Conservation (phyloP, 352 stramenopile genomes). For the Phytophthora pini region DNA sequence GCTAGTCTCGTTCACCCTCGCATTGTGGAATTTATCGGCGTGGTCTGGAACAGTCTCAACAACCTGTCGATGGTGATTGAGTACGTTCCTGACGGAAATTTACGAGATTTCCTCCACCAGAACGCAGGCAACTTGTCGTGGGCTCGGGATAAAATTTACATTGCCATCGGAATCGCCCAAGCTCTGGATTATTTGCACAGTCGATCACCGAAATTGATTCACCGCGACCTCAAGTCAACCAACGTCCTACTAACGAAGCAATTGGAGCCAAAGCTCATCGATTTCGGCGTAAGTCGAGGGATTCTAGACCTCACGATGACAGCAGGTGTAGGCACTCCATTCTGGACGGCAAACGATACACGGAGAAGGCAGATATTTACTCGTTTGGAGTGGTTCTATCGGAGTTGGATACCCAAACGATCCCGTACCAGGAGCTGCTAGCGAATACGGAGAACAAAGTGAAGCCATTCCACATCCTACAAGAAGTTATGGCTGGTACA, state of each 20-base stretch:
- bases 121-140: slow-evolving; percentile 28
- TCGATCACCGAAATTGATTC: slow-evolving; percentile 26
- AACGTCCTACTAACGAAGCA: slow-evolving; percentile 76
- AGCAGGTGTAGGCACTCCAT: slow-evolving; percentile 59
- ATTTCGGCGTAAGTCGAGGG: slow-evolving; percentile 75
- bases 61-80: slow-evolving; percentile 44
- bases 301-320: slow-evolving; percentile 34
- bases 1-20: slow-evolving; percentile 53
- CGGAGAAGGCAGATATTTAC: slow-evolving; percentile 66
- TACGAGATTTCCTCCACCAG: slow-evolving; percentile 20
- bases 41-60: slow-evolving; percentile 50
- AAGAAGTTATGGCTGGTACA: slow-evolving; percentile 42
- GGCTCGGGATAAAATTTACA: slow-evolving; percentile 41
- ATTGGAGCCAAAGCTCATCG: slow-evolving; percentile 72
- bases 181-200: slow-evolving; percentile 40
- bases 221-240: slow-evolving; percentile 31
- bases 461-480: slow-evolving; percentile 46
- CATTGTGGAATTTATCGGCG: slow-evolving; percentile 50
- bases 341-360: slow-evolving; percentile 75
- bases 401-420: slow-evolving; percentile 42
- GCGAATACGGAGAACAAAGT: slow-evolving; percentile 3
- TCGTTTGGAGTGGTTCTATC: slow-evolving; percentile 64
- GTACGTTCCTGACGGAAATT: slow-evolving; percentile 20
- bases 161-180: slow-evolving; percentile 44
- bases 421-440: slow-evolving; percentile 33